Conservation (phyloP, 495 filamentous ascomycete species). For the Penicillium dipodomyicola region DNA sequence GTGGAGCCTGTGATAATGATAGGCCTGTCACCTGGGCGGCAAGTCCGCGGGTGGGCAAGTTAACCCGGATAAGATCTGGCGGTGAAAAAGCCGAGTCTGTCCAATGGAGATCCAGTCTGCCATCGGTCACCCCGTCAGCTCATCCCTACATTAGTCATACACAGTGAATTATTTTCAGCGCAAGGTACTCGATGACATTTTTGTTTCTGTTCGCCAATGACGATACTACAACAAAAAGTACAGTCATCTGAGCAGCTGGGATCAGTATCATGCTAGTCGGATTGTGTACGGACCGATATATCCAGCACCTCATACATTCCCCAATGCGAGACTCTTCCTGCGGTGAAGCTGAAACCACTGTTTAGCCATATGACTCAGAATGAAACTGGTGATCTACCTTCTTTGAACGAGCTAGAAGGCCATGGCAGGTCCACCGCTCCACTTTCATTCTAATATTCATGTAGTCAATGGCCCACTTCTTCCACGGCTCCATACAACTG, state of each 20-base stretch:
- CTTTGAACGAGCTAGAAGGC: slow-evolving; percentile 11
- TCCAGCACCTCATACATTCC: neutral
- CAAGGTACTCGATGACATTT: slow-evolving; percentile 6
- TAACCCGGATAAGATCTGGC: slow-evolving; percentile 22
- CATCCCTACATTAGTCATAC: neutral
- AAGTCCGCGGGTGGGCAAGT: slow-evolving; percentile 1
- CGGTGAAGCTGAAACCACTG: slow-evolving; percentile 12
- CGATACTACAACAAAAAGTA: neutral
- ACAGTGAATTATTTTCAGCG: neutral
- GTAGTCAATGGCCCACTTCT: neutral
- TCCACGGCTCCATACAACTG: slow-evolving; percentile 4
- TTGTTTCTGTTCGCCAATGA: neutral
- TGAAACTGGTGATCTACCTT: slow-evolving; percentile 12
- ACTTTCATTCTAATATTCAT: slow-evolving; percentile 4
- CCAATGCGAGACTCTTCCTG: neutral
- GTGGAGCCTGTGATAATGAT: slow-evolving; percentile 12
- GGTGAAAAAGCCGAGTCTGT: slow-evolving; percentile 23
- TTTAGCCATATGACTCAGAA: slow-evolving; percentile 8
- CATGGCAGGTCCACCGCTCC: slow-evolving; percentile 10
- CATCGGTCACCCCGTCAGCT: slow-evolving; percentile 11
- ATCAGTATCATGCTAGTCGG: neutral
- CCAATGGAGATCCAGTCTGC: slow-evolving; percentile 24
- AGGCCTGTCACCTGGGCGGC: slow-evolving; percentile 17
- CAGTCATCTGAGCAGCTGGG: neutral
- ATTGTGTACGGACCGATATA: neutral